These are phyloP conservation scores for Xylaria sp. DNA, from an alignment of 2,329 filamentous ascomycete species.

Conservation along the genomic window DNA sequence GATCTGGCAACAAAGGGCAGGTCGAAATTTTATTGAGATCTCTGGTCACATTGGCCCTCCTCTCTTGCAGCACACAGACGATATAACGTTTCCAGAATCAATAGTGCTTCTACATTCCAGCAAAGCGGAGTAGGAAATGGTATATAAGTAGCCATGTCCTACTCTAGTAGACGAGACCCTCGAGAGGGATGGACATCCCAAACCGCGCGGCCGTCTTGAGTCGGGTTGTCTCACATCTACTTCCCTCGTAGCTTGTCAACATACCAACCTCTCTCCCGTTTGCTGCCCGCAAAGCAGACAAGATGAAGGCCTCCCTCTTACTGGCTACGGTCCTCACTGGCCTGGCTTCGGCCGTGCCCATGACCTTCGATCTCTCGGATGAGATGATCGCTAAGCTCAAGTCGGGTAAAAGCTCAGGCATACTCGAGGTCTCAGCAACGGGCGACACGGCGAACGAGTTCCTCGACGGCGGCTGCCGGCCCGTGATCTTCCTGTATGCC, in stretches of 20 bases:
- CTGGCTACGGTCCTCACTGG: slow-evolving; percentile 33
- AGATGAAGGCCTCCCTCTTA: slow-evolving; percentile 39
- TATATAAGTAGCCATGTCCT: slow-evolving; percentile 10
- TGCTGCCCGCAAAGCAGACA: slow-evolving; percentile 8
- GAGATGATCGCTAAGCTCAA: slow-evolving; percentile 31
- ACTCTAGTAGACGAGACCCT: not conserved
- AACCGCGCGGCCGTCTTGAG: slow-evolving; percentile 17
- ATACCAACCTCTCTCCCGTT: not conserved
- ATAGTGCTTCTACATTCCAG: not conserved
- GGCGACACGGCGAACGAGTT: slow-evolving; percentile 52
- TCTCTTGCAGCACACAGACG: not conserved
- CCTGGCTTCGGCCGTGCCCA: slow-evolving; percentile 35
- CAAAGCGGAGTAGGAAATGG: not conserved
- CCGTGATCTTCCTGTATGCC: slow-evolving; percentile 55
- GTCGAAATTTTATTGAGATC: slow-evolving; percentile 24
- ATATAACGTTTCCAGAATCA: not conserved
- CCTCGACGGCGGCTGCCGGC: slow-evolving; percentile 50
- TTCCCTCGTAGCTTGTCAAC: not conserved
- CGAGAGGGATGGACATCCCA: not conserved
- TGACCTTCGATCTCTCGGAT: slow-evolving; percentile 37
- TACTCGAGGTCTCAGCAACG: slow-evolving; percentile 3
- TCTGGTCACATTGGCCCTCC: slow-evolving; percentile 13
- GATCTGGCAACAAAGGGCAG: slow-evolving; percentile 24
- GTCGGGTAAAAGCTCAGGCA: slow-evolving; percentile 24
- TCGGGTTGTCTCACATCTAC: not conserved